Percentiles rank a stretch among this genome's conserved stretches.
These are phyloP conservation scores for Phytophthora agathidicida DNA, from an alignment of 352 stramenopile species.

Conservation along the genomic window DNA sequence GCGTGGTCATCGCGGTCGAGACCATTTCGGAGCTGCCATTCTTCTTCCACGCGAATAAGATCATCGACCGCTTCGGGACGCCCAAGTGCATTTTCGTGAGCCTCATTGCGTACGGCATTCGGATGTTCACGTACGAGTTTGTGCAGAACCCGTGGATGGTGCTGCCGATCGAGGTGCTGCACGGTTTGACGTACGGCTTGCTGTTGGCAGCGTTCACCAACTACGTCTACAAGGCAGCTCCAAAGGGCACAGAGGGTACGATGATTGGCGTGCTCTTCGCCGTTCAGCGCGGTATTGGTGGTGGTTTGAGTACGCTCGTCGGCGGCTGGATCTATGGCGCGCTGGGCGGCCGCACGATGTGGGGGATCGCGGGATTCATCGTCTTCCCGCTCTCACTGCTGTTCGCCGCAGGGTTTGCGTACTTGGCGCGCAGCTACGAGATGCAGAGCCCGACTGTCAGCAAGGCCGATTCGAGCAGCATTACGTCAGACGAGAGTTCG, in stretches of 20 bases:
- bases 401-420: conserved; percentile 29
- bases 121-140: conserved; percentile 42
- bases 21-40: conserved; percentile 51
- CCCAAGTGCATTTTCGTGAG: conserved; percentile 38
- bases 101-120: conserved; percentile 46
- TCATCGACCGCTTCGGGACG: conserved; percentile 46
- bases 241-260: conserved; percentile 43
- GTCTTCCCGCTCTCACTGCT: conserved; percentile 39
- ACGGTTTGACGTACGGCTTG: conserved; percentile 50
- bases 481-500: conserved; percentile 42
- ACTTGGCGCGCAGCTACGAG: conserved; percentile 35
- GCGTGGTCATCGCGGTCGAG: conserved; percentile 42
- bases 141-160: conserved; percentile 45
- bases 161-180: conserved; percentile 47
- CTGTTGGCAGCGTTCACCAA: conserved; percentile 47
- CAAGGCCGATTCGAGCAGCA: conserved; percentile 30
- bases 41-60: conserved; percentile 56
- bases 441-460: conserved; percentile 21
- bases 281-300: conserved; percentile 44
- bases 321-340: conserved; percentile 50
- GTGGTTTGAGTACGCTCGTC: conserved; percentile 38
- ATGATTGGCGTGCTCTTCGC: conserved; percentile 50
- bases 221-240: conserved; percentile 45
- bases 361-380: conserved; percentile 39
- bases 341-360: conserved; percentile 43